Conservation (phyloP, 805 yeast species). For the Barnettozyma siamensis region DNA sequence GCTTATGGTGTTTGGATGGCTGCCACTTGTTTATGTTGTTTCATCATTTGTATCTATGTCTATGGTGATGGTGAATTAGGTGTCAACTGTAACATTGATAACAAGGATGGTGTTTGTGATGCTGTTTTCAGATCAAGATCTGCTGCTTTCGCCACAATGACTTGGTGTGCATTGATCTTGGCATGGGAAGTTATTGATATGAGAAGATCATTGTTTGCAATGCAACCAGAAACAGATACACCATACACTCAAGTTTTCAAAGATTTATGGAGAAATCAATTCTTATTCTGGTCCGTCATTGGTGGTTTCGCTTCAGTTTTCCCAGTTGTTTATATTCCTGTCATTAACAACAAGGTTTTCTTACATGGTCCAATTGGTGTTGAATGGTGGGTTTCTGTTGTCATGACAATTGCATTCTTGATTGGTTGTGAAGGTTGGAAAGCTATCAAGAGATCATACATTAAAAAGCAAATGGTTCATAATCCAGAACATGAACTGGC, state of each 20-base stretch:
- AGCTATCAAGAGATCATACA: slow-evolving; percentile 53
- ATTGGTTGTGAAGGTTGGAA: slow-evolving; percentile 63
- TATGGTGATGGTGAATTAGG: slow-evolving; percentile 65
- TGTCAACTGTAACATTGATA: slow-evolving; percentile 49
- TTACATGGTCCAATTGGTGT: slow-evolving; percentile 63
- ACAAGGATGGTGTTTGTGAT: slow-evolving; percentile 39
- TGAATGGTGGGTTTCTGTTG: slow-evolving; percentile 78
- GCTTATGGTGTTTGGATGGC: slow-evolving; percentile 76
- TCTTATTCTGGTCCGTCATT: slow-evolving; percentile 75
- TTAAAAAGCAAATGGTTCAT: slow-evolving; percentile 35
- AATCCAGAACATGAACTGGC: slow-evolving; percentile 64
- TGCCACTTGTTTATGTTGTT: slow-evolving; percentile 57
- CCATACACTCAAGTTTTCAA: slow-evolving; percentile 54
- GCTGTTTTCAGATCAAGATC: slow-evolving; percentile 73
- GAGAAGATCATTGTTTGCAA: slow-evolving; percentile 60
- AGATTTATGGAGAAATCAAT: slow-evolving; percentile 69
- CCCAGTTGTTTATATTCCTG: slow-evolving; percentile 85
- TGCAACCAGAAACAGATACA: slow-evolving; percentile 60
- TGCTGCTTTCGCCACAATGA: slow-evolving; percentile 65
- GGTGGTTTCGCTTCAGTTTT: slow-evolving; percentile 65
- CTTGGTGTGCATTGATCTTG: slow-evolving; percentile 76
- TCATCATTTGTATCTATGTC: slow-evolving; percentile 62
- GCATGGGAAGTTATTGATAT: slow-evolving; percentile 83
- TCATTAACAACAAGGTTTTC: slow-evolving; percentile 73
- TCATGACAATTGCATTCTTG: slow-evolving; percentile 51